Percentiles rank a stretch among this genome's conserved stretches.
Evolutionary conservation across 2,329 filamentous ascomycete species (phyloP).

Genomic region (Aureobasidium sp.): DNA sequence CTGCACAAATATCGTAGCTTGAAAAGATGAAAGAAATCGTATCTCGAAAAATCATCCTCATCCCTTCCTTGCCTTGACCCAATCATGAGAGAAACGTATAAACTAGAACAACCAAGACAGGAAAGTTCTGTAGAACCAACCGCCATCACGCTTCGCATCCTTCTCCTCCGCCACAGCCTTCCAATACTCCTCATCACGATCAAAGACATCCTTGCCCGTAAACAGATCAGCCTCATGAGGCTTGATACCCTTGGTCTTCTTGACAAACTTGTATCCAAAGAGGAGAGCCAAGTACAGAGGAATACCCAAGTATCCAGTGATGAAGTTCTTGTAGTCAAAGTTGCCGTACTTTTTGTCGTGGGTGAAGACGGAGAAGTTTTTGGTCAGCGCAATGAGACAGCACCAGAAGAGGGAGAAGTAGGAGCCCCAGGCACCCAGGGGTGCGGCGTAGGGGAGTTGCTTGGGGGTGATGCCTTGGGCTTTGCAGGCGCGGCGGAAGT

Average conservation of each 20-base stretch:
- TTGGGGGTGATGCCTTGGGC: constrained; percentile 38
- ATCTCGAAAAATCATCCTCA: neutral
- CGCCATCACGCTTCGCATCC: constrained; percentile 25
- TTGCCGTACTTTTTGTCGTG: constrained; percentile 35
- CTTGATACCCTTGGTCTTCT: constrained; percentile 46
- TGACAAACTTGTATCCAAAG: constrained; percentile 56
- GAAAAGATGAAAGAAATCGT: neutral
- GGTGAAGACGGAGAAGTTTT: constrained; percentile 70
- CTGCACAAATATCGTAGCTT: neutral
- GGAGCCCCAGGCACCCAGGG: constrained; percentile 62
- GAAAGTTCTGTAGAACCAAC: constrained; percentile 50
- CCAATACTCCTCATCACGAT: constrained; percentile 63
- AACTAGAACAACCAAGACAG: constrained; percentile 51
- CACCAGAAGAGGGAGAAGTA: constrained; percentile 61
- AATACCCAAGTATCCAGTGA: constrained; percentile 69
- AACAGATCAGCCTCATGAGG: constrained; percentile 58
- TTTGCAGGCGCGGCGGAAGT: constrained; percentile 36
- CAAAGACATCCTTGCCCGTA: constrained; percentile 63
- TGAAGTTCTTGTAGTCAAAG: constrained; percentile 67
- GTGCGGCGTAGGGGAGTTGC: constrained; percentile 49
- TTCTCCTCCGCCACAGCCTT: constrained; percentile 45
- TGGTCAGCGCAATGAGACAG: constrained; percentile 65
- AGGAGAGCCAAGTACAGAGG: constrained; percentile 63
- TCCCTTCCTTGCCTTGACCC: neutral
- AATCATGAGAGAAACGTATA: neutral